Conservation (phyloP, 2,329 filamentous ascomycete genomes). For the Fusarium buharicum region DNA sequence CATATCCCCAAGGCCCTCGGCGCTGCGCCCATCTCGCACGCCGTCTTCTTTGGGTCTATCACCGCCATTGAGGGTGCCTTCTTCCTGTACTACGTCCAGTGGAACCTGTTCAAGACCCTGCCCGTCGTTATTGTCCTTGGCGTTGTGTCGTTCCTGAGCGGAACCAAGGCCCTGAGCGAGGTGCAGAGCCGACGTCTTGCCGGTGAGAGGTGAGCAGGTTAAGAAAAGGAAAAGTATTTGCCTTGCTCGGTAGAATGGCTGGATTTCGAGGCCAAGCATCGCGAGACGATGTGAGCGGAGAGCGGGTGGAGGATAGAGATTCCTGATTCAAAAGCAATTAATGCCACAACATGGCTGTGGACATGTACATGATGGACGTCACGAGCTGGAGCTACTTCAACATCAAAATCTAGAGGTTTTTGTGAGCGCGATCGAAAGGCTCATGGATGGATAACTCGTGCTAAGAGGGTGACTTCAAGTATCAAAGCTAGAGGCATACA, state of each 20-base stretch:
- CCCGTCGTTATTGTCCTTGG: slow-evolving; percentile 76
- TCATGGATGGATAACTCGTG: not conserved
- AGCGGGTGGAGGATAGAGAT: slow-evolving; percentile 4
- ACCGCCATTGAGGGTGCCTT: slow-evolving; percentile 90
- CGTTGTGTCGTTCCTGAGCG: slow-evolving; percentile 81
- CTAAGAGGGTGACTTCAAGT: slow-evolving; percentile 1
- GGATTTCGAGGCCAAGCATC: not conserved
- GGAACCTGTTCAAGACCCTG: slow-evolving; percentile 91
- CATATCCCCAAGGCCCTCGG: slow-evolving; percentile 81
- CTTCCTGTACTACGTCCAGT: slow-evolving; percentile 91
- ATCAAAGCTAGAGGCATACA: slow-evolving; percentile 7
- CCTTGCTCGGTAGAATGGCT: slow-evolving; percentile 21
- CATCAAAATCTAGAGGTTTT: slow-evolving; percentile 11
- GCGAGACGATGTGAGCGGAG: not conserved
- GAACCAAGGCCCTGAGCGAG: slow-evolving; percentile 89
- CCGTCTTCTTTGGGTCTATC: slow-evolving; percentile 86
- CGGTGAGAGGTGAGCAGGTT: slow-evolving; percentile 66
- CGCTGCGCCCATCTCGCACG: slow-evolving; percentile 82
- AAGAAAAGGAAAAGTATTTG: slow-evolving; percentile 1
- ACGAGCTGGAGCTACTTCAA: slow-evolving; percentile 5
- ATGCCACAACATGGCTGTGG: not conserved
- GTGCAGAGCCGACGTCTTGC: slow-evolving; percentile 88
- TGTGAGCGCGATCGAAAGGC: slow-evolving; percentile 4
- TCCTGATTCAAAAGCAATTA: slow-evolving; percentile 3
- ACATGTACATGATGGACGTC: slow-evolving; percentile 7